Conservation (phyloP, 176 grass and related monocot genomes). For the Cocos nucifera region DNA sequence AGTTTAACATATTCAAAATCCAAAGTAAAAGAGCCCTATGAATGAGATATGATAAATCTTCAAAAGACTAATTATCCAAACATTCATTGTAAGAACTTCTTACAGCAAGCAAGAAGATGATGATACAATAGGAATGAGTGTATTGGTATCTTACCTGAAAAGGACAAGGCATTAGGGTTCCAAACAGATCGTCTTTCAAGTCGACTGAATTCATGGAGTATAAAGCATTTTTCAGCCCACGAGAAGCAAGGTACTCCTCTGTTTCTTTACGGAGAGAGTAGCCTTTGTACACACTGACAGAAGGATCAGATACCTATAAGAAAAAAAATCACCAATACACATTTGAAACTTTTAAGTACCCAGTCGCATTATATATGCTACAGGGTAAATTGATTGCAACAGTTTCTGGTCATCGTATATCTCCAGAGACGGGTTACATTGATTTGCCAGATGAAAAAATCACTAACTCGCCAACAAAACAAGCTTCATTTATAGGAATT, state of each 20-base stretch:
- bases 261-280: constrained; percentile 59
- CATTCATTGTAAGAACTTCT: too few species aligned
- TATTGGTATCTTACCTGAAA: constrained; percentile 43
- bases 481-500: too few species aligned
- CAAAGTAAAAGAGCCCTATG: too few species aligned
- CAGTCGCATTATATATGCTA: too few species aligned
- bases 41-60: too few species aligned
- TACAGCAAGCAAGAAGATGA: not conserved
- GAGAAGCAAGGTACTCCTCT: constrained; percentile 44
- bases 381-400: too few species aligned
- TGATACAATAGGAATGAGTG: not conserved
- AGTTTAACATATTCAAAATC: too few species aligned
- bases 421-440: too few species aligned
- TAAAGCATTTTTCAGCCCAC: constrained; percentile 44
- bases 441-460: too few species aligned
- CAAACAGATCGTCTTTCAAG: constrained; percentile 65
- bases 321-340: not conserved
- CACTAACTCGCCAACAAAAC: too few species aligned
- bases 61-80: too few species aligned
- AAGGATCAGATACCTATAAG: constrained; percentile 42
- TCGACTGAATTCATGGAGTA: constrained; percentile 52
- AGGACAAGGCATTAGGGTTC: constrained; percentile 50
- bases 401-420: too few species aligned
- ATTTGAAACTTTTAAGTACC: not conserved
- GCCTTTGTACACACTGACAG: constrained; percentile 64